Percentiles rank a stretch among this genome's conserved stretches.
Conservation (phyloP, 495 filamentous ascomycete genomes). For the Darksidea phi region DNA sequence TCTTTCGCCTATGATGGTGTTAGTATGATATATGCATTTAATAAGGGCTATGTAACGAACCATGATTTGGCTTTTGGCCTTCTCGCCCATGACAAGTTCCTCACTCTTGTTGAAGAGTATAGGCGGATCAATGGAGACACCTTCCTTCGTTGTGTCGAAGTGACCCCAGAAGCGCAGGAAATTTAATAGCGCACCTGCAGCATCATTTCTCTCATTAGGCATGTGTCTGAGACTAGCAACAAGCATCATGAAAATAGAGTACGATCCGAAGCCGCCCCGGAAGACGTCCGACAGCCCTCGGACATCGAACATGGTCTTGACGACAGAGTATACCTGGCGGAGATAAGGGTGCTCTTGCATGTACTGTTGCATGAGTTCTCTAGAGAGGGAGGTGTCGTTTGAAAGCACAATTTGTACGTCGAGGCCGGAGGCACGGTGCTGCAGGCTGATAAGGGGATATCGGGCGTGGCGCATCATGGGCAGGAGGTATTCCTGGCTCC, state of each 20-base stretch:
- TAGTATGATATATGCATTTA: neutral
- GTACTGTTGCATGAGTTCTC: conserved; percentile 49
- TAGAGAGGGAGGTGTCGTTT: conserved; percentile 41
- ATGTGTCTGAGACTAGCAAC: conserved; percentile 51
- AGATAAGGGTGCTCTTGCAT: conserved; percentile 52
- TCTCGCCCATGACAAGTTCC: conserved; percentile 14
- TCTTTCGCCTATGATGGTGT: neutral
- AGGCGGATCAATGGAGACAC: conserved; percentile 55
- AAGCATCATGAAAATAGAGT: conserved; percentile 57
- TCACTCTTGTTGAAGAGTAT: conserved; percentile 43
- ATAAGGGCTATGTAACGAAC: neutral
- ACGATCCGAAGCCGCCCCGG: conserved; percentile 49
- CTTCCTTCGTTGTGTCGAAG: conserved; percentile 48
- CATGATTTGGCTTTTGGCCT: conserved; percentile 9
- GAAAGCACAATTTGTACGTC: conserved; percentile 49
- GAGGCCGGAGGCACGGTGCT: conserved; percentile 51
- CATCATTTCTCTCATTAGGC: conserved; percentile 30
- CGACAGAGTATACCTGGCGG: conserved; percentile 49
- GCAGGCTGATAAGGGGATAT: conserved; percentile 38
- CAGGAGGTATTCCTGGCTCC: neutral
- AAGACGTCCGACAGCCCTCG: conserved; percentile 49
- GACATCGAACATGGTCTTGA: conserved; percentile 52
- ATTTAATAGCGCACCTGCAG: conserved; percentile 20
- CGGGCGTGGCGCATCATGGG: conserved; percentile 7
- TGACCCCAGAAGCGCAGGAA: conserved; percentile 52